A percentile compares a stretch with the other conserved stretches of the same genome.
phyloP scores from a whole-genome alignment of 768 basidiomycete genomes.

The Suillus variegatus region DNA sequence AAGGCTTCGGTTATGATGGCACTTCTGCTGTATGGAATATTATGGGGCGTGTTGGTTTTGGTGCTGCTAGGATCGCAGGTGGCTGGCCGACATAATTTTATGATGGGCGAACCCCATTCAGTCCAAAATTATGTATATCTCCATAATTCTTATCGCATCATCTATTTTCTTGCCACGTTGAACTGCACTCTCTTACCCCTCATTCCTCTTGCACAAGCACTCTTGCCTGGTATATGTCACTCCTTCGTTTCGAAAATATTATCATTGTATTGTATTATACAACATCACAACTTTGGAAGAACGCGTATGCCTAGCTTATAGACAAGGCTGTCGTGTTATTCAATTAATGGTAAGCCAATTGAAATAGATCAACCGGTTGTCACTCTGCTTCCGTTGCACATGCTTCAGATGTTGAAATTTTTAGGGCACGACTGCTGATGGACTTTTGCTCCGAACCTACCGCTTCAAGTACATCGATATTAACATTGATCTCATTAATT shows the following conservation, averaged over 20 bases:
- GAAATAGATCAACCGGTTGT: background rate
- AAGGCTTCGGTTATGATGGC: slow-evolving; percentile 65
- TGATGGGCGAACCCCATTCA: background rate
- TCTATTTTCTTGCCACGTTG: background rate
- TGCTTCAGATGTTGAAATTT: background rate
- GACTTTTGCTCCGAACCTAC: background rate
- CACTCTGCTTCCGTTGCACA: background rate
- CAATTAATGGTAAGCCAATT: background rate
- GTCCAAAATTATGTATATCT: background rate
- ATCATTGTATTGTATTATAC: background rate
- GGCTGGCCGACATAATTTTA: slow-evolving; percentile 72
- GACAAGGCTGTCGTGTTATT: background rate
- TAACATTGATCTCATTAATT: background rate
- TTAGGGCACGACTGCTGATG: background rate
- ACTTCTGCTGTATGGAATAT: slow-evolving; percentile 68
- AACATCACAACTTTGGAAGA: background rate
- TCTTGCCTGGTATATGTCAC: background rate
- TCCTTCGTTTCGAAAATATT: background rate
- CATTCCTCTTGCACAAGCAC: background rate
- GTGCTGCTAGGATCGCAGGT: slow-evolving; percentile 71
- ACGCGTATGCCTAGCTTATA: background rate
- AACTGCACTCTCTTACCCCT: background rate
- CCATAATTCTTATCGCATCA: slow-evolving; percentile 3
- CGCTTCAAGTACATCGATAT: background rate
- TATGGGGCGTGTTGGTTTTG: slow-evolving; percentile 70